A percentile compares a stretch with the other conserved stretches of the same genome.
phyloP scores from a whole-genome alignment of 495 filamentous ascomycete species.

The Penicillium cinerascens region DNA sequence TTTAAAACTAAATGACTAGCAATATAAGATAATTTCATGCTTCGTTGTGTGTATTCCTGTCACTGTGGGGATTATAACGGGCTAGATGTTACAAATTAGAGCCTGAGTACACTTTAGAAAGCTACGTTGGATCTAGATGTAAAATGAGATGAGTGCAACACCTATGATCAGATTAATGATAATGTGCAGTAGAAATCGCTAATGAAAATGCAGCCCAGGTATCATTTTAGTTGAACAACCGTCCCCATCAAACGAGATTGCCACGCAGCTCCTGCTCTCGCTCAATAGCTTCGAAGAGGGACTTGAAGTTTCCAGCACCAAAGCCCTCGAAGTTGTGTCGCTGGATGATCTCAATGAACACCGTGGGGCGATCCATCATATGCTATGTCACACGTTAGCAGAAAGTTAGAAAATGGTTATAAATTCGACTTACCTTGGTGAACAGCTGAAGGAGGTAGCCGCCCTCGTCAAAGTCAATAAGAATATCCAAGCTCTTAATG shows the following conservation, averaged over 20 bases:
- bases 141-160: too few relatives aligned
- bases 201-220: background rate
- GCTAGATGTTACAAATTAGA: background rate
- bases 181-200: conserved; percentile 1
- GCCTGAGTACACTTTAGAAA: too few relatives aligned
- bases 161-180: background rate
- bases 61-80: background rate
- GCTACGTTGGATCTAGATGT: too few relatives aligned
- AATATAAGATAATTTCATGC: too few relatives aligned
- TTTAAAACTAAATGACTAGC: too few relatives aligned
- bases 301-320: conserved; percentile 93
- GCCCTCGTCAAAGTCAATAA: conserved; percentile 88
- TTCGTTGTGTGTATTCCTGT: background rate
- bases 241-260: conserved; percentile 54
- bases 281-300: conserved; percentile 88
- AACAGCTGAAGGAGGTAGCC: conserved; percentile 86
- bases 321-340: conserved; percentile 83
- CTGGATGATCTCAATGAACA: conserved; percentile 94
- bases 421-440: conserved; percentile 56
- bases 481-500: conserved; percentile 68
- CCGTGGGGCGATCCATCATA: conserved; percentile 86
- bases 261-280: conserved; percentile 79
- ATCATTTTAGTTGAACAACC: background rate
- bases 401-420: background rate
- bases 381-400: conserved; percentile 47